Base-by-base conservation (phyloP, 805 yeast species). In the Monosporozyma siamensis region DNA sequence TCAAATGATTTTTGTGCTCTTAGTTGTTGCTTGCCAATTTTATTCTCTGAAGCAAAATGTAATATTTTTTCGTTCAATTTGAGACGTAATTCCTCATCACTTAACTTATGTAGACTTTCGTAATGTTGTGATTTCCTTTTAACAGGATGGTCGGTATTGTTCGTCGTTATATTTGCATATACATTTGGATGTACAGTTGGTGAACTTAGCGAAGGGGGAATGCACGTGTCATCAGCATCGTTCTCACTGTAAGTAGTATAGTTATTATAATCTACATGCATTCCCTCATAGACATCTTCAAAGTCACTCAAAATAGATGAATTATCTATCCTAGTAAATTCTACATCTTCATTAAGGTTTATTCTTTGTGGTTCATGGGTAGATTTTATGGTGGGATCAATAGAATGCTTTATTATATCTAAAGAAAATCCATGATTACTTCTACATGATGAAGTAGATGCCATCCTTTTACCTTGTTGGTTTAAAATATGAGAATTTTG, bases 1-100 rank as follows among this genome's bases (percentile, higher is more conserved):
- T 57, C 64, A 42, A 58, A 58, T 8, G 60, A 57, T 45, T 59
- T 61, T 36, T 59, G 53, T n/a, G 55, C 49, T 26, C 64, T 43
- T n/a, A 55, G 31, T 18, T 48, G 49, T 7, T 51, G 54, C 39
- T 54, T 58, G 11, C 59, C 56, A 26, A 47, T 48, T 38, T 50
- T 57, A 40, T 63, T 63, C 39, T 61, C 64, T 25, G 48, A 44
- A 9, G 64, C 61, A 31, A 63, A 44, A 31, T 46, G 46, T 15
- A 43, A 40, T 11, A 63, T 58, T 26, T 61, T 52, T 35, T 56
- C 55, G 36, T 59, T 50, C 22, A 63, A 41, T 39, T 52, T 53
- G 12, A 44, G 36, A 35, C 56, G 48, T 14, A 63, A 39, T 39
- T 61, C 63, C 22, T 54, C 58, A 44, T 61, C 66, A 26, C 42